Evolutionary conservation across 202 grass and related monocot genomes (phyloP), one percentile per base, ranked within the genome.

Genomic region (Brachypodium distachyon): DNA sequence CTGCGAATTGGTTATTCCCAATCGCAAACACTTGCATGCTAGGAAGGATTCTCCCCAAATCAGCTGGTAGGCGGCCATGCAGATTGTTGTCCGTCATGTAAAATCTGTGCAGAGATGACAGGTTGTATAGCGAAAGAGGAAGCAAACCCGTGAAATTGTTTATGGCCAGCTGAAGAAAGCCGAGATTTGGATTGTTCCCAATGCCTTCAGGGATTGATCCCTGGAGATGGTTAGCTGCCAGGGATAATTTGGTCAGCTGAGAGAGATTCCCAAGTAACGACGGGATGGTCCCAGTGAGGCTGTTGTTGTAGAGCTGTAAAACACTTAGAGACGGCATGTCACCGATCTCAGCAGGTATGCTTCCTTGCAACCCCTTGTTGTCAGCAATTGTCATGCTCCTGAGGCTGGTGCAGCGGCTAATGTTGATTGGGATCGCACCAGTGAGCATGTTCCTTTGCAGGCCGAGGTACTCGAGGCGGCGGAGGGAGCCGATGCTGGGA

Each of bases 71-170:
- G 13, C 1, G 28, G 1, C 67, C 83, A 1, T 34, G 37, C 7
- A 85, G 43, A 3, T 67, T n/a, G 70, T 80, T 85, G 6, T 0
- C 0, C 7, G 26, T 7, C 48, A 23, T 18, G 58, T 0, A 55
- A 22, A 85, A 37, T 4, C 0, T 0, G 7, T 7, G 21, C 12
- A 85, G 3, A 37, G 76, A 81, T 75, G 83, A 86, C 3, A 67
- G 31, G 41, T 86, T 86, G 76, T 48, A 81, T 14, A 86, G 13
- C 4, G 67, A 74, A 23, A 70, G 31, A 69, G 86, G 81, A 29
- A 88, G 3, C 47, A 48, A 4, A 23, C 75, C 75, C 7, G 67
- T 56, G 40, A 88, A 21, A 2, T 75, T 69, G 6, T 88, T 88
- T 2, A 0, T 0, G 26, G 54, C 6, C 6, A 83, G 18, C 39